Base-by-base conservation (phyloP, 441 rosid genomes). In the Gossypium davidsonii region DNA sequence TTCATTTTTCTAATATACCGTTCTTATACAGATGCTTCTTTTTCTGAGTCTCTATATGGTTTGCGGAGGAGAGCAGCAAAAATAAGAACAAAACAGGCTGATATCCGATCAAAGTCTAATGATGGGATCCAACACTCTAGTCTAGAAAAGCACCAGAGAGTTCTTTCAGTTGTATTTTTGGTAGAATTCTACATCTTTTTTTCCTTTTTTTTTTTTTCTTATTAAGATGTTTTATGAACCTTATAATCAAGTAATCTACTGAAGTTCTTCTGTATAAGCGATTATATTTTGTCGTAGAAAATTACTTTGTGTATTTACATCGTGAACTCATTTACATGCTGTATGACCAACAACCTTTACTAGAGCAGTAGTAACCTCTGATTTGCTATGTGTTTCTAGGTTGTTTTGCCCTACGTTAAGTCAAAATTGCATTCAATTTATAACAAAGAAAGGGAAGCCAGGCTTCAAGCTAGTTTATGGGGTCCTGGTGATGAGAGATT, bases 391-490 rank as follows among this genome's bases (percentile, higher is more conserved):
- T 57, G 74, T 80, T 58, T 72, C 70, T 81, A 95, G 98, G 99
- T 93, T 79, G 97, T 91, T 57, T 75, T 93, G 83, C 99, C 98
- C n/a, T 95, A 95, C 88, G 83, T 90, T 20, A 95, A 90, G 86
- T 91, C 97, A 31, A 95, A 93, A 81, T 79, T 95, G 85, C 88
- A 90, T 80, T 89, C 99, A 3, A 74, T 90, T 60, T 95, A 95
- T 84, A 90, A 90, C 83, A 91, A 82, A 83, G 97, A 95, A 88
- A 93, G 98, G 88, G 98, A 95, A 85, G 96, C 96, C 55, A 89
- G 94, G 82, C 95, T 93, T 77, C 90, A 89, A 75, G 95, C 92
- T 59, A 95, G 97, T 77, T 86, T 95, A 73, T 95, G 99, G 99
- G 99, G 99, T 75, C 73, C 83, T 74, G 88, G 77, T 18, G 96